Conservation (phyloP, 768 basidiomycete genomes). For the Collybiopsis luxurians region DNA sequence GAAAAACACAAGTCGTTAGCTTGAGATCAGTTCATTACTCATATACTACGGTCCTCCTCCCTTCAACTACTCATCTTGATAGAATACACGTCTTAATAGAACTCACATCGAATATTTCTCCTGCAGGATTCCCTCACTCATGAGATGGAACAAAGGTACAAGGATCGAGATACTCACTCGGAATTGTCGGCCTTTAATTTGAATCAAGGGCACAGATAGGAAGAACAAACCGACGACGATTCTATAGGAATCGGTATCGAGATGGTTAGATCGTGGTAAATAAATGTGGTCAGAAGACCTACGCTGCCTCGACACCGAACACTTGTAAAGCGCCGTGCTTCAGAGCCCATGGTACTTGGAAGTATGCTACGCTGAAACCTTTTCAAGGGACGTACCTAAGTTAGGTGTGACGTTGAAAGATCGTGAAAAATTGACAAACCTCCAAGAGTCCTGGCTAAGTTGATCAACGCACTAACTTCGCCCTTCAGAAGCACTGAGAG, state of each 20-base stretch:
- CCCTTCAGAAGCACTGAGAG: slow-evolving; percentile 31
- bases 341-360: slow-evolving; percentile 63
- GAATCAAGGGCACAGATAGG: slow-evolving; percentile 48
- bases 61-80: too few species aligned
- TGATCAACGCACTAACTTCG: slow-evolving; percentile 62
- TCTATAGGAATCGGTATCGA: too few species aligned
- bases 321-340: slow-evolving; percentile 60
- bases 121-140: background rate
- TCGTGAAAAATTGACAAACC: slow-evolving; percentile 23
- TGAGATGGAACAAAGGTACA: background rate
- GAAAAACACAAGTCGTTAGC: too few species aligned
- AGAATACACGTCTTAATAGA: background rate
- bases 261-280: too few species aligned
- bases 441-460: slow-evolving; percentile 52
- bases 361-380: slow-evolving; percentile 65
- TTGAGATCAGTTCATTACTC: too few species aligned
- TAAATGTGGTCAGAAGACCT: slow-evolving; percentile 19
- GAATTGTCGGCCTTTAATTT: slow-evolving; percentile 43
- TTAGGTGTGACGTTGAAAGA: background rate
- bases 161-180: slow-evolving; percentile 31
- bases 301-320: slow-evolving; percentile 63
- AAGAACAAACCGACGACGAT: slow-evolving; percentile 51
- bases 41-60: too few species aligned
- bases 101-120: slow-evolving; percentile 7
- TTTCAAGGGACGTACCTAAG: background rate